These are phyloP conservation scores for Chionographis japonica DNA, from an alignment of 106 monocot species.

Conservation along the genomic window DNA sequence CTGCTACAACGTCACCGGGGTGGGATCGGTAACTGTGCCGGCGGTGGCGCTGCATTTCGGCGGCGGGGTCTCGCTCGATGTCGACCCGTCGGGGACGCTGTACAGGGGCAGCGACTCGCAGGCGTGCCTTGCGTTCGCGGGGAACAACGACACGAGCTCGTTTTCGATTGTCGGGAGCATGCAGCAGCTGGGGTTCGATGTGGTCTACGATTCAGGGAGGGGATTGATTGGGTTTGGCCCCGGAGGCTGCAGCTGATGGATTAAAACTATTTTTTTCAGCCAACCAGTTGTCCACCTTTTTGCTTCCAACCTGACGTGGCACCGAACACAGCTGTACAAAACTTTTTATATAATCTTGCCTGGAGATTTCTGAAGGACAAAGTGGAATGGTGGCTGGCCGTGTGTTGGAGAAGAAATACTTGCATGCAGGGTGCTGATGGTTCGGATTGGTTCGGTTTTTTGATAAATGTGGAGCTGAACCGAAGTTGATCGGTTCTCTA, in stretches of 20 bases:
- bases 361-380: too few relatives aligned
- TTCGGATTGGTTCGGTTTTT: too few relatives aligned
- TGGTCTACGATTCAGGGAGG: constrained; percentile 36
- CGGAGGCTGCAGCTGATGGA: constrained; percentile 32
- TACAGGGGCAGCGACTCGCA: constrained; percentile 17
- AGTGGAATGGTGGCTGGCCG: too few relatives aligned
- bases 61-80: constrained; percentile 34
- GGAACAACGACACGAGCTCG: background rate
- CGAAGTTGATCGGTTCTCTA: too few relatives aligned
- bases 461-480: too few relatives aligned
- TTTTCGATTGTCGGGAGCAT: constrained; percentile 39
- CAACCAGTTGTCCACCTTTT: too few relatives aligned
- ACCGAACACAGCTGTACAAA: too few relatives aligned
- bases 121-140: constrained; percentile 55
- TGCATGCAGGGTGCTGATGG: too few relatives aligned
- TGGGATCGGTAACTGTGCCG: constrained; percentile 22
- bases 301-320: too few relatives aligned
- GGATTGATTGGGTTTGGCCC: constrained; percentile 42
- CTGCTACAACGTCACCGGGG: constrained; percentile 51
- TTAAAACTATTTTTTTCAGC: too few relatives aligned
- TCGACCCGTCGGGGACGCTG: constrained; percentile 34
- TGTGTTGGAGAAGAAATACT: too few relatives aligned
- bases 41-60: constrained; percentile 30
- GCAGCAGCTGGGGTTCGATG: constrained; percentile 49
- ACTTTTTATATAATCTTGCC: too few relatives aligned